phyloP scores from a whole-genome alignment of 768 basidiomycete species.

The Arthromyces matolae region DNA sequence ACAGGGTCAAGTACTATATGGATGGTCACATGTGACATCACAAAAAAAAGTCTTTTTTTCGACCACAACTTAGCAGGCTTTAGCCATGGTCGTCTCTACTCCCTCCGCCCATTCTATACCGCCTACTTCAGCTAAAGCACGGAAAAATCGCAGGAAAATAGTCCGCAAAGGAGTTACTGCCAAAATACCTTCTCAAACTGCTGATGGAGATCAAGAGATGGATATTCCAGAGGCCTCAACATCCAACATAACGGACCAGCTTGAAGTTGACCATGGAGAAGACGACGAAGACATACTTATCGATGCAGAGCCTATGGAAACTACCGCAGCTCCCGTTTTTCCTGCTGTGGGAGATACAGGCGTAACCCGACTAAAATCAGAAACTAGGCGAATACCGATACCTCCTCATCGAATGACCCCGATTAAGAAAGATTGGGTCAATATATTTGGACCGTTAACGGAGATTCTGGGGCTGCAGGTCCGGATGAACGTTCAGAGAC shows the following conservation, averaged over 20 bases:
- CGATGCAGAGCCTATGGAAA: constrained; percentile 45
- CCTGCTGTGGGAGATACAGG: constrained; percentile 60
- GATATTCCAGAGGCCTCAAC: constrained; percentile 15
- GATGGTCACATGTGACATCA: constrained; percentile 11
- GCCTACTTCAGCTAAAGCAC: constrained; percentile 15
- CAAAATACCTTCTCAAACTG: constrained; percentile 2
- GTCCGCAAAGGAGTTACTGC: constrained; percentile 27
- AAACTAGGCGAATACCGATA: constrained; percentile 85
- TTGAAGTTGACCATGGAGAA: constrained; percentile 27
- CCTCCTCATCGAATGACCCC: constrained; percentile 98
- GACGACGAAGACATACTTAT: constrained; percentile 66
- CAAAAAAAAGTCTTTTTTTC: constrained; percentile 11
- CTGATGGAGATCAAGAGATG: constrained; percentile 21
- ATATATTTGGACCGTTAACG: constrained; percentile 76
- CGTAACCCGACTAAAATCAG: constrained; percentile 63
- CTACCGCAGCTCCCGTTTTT: constrained; percentile 60
- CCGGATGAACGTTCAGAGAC: constrained; percentile 90
- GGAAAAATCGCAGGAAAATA: constrained; percentile 38
- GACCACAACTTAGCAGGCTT: not conserved
- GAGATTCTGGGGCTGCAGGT: constrained; percentile 95
- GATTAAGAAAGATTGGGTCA: constrained; percentile 55
- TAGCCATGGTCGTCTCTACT: constrained; percentile 38
- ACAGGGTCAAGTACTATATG: too few relatives aligned
- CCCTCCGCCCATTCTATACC: constrained; percentile 1
- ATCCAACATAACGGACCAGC: constrained; percentile 14